phyloP scores from a whole-genome alignment of 192 early-diverging fungal genomes.

The Oehlia diaphana region DNA sequence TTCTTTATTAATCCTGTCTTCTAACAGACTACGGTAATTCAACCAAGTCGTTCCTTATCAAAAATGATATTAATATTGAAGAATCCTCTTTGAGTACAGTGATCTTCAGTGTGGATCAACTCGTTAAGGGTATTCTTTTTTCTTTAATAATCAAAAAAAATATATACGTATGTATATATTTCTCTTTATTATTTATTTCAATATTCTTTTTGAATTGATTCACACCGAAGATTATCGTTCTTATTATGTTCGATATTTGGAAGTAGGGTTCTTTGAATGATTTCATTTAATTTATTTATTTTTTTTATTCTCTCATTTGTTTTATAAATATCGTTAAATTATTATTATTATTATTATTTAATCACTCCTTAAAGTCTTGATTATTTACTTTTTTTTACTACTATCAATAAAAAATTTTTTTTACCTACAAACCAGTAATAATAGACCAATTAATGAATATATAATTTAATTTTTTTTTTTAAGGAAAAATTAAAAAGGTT shows the following conservation, averaged over 20 bases:
- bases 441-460: too few species aligned
- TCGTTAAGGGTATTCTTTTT: neutral
- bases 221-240: conserved; percentile 33
- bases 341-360: too few species aligned
- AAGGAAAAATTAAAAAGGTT: too few species aligned
- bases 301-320: neutral
- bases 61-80: neutral
- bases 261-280: neutral
- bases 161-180: neutral
- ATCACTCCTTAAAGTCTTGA: too few species aligned
- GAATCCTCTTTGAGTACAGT: conserved; percentile 20
- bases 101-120: conserved; percentile 33
- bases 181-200: neutral
- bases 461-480: too few species aligned
- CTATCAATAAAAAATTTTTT: too few species aligned
- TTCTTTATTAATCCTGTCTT: neutral
- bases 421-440: too few species aligned
- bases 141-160: neutral
- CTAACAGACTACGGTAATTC: neutral
- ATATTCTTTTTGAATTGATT: conserved; percentile 27
- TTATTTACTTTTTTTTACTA: too few species aligned
- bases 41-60: neutral
- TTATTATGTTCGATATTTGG: neutral
- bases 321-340: neutral
- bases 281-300: neutral